Conservation (phyloP, 805 yeast genomes). For the Saccharomyces jurei region DNA sequence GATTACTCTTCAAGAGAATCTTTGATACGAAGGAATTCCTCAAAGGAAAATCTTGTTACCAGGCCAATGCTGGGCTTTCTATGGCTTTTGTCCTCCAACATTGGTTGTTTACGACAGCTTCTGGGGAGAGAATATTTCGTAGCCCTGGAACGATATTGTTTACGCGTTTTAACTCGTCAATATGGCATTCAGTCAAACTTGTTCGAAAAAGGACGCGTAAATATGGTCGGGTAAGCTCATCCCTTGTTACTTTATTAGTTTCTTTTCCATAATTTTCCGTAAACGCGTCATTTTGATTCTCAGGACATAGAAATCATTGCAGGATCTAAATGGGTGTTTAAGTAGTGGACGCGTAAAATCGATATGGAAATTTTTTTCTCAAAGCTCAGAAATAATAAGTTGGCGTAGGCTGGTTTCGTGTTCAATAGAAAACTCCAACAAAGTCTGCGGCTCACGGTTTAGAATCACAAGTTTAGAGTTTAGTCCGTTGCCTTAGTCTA, state of each 20-base stretch:
- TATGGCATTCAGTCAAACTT: background rate
- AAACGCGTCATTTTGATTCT: background rate
- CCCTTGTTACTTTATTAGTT: background rate
- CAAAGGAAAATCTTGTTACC: background rate
- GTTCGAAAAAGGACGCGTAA: background rate
- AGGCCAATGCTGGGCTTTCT: background rate
- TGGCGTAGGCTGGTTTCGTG: background rate
- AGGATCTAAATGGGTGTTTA: background rate
- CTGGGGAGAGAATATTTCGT: background rate
- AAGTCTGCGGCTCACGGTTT: background rate
- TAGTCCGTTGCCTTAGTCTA: background rate
- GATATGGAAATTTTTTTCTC: background rate
- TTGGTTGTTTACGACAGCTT: background rate
- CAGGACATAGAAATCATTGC: background rate
- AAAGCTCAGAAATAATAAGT: background rate
- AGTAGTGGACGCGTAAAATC: background rate
- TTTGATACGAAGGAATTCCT: background rate
- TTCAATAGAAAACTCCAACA: background rate
- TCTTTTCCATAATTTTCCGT: background rate
- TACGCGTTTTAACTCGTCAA: background rate
- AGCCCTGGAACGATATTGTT: background rate
- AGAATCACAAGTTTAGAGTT: background rate
- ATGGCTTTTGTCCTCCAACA: background rate
- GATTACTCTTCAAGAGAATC: background rate
- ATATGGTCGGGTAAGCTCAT: background rate